Base-by-base conservation (phyloP, 345 rosid species). In the Bruguiera sexangula region DNA sequence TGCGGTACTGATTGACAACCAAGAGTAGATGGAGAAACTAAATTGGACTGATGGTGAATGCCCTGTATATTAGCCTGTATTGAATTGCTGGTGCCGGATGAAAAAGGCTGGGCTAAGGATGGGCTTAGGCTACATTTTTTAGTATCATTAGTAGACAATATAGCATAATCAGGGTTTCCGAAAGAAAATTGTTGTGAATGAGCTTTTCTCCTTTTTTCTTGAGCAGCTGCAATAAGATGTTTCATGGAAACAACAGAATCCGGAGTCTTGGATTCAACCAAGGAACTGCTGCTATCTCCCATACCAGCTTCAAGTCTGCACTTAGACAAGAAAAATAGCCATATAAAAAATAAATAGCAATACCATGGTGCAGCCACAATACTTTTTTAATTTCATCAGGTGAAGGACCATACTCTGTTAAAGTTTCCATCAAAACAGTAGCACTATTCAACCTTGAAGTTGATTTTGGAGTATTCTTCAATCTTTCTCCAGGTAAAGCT, bases 171-270 rank as follows among this genome's bases (percentile, higher is more conserved):
- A 37, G 82, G 65, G 79, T 81, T 83, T 75, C 80, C 89, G 75
- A 73, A 30, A 56, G 84, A 67, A 65, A 78, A 78, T 36, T 77
- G 76, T 46, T 86, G 96, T 39, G 78, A 80, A 64, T 87, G 97
- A 73, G 91, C 96, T 78, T 82, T 83, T 79, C 73, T 87, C 79
- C 96, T 87, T 79, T 92, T 95, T 57, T 89, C 98, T 76, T 87
- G 98, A 73, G 98, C 98, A 65, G 90, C 96, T 65, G 99, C 96
- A 81, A 92, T 92, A 61, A 95, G 94, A 84, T 83, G 75, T 82
- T 88, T 90, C 93, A 95, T 82, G 55, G 96, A 87, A 74, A 69
- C 70, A 62, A 71, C 71, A 69, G 96, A 82, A 77, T 89, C 95
- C 48, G 84, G 77, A 67, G 86, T 81, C 76, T 79, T 84, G 69